Conservation (phyloP, 257 asterid species). For the Scutellaria galericulata region DNA sequence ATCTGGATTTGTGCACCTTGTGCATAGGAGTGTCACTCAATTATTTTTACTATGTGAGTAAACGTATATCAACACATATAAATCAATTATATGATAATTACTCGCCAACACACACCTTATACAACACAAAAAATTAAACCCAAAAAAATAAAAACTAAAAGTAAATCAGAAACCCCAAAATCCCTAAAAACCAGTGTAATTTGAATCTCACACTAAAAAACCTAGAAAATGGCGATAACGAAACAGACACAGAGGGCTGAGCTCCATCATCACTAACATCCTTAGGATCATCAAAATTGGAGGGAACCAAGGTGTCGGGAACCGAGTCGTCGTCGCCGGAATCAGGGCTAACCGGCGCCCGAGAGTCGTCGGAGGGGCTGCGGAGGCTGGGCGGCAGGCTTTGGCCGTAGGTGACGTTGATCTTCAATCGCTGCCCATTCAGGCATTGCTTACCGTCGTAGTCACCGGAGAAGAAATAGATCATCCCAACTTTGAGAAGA, state of each 20-base stretch:
- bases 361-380: constrained; percentile 47
- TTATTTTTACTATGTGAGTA: background rate
- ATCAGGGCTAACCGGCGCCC: constrained; percentile 56
- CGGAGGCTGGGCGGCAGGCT: constrained; percentile 66
- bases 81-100: too few relatives aligned
- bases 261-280: constrained; percentile 49
- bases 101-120: constrained; percentile 22
- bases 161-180: constrained; percentile 37
- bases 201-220: constrained; percentile 40
- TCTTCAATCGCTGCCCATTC: constrained; percentile 60
- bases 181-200: constrained; percentile 37
- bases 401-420: constrained; percentile 68
- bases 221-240: constrained; percentile 32
- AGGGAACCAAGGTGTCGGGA: constrained; percentile 81
- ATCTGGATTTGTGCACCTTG: too few relatives aligned
- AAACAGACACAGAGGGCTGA: constrained; percentile 51
- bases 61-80: background rate
- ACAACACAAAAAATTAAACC: background rate
- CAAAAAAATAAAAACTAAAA: constrained; percentile 7
- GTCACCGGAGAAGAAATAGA: constrained; percentile 78
- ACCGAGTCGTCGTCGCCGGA: constrained; percentile 61
- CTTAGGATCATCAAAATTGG: constrained; percentile 67
- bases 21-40: too few relatives aligned
- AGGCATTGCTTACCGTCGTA: constrained; percentile 90
- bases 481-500: constrained; percentile 52